Conservation (phyloP, 768 basidiomycete genomes). For the Pisolithus albus region DNA sequence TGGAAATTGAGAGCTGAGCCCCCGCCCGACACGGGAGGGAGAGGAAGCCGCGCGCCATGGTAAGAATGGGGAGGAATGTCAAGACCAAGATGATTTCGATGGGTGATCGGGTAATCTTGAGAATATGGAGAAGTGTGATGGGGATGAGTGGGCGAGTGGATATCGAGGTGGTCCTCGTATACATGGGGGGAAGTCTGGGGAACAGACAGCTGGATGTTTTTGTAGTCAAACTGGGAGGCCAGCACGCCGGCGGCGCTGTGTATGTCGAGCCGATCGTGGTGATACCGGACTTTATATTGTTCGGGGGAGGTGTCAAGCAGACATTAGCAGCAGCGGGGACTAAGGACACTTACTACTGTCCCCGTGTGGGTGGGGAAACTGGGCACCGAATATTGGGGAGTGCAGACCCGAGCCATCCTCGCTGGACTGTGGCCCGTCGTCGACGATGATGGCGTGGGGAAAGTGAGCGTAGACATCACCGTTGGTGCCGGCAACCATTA, state of each 20-base stretch:
- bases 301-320: constrained; percentile 32
- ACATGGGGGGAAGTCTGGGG: constrained; percentile 40
- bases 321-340: constrained; percentile 19
- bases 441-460: constrained; percentile 43
- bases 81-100: constrained; percentile 43
- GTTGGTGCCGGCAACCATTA: constrained; percentile 53
- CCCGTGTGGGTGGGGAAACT: constrained; percentile 39
- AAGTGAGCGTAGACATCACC: constrained; percentile 55
- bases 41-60: constrained; percentile 37
- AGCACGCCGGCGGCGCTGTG: constrained; percentile 44
- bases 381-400: constrained; percentile 57
- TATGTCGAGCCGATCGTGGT: constrained; percentile 36
- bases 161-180: constrained; percentile 39
- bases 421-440: constrained; percentile 65
- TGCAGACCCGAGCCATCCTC: constrained; percentile 73
- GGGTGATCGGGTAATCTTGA: constrained; percentile 35
- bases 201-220: constrained; percentile 32
- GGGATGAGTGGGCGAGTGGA: constrained; percentile 32
- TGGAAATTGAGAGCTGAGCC: constrained; percentile 15
- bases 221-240: constrained; percentile 47
- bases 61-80: constrained; percentile 37
- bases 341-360: constrained; percentile 44
- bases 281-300: constrained; percentile 67
- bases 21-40: constrained; percentile 19
- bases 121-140: constrained; percentile 32